These are phyloP conservation scores for Parachaetomium inaequale DNA, from an alignment of 495 filamentous ascomycete genomes.

Conservation along the genomic window DNA sequence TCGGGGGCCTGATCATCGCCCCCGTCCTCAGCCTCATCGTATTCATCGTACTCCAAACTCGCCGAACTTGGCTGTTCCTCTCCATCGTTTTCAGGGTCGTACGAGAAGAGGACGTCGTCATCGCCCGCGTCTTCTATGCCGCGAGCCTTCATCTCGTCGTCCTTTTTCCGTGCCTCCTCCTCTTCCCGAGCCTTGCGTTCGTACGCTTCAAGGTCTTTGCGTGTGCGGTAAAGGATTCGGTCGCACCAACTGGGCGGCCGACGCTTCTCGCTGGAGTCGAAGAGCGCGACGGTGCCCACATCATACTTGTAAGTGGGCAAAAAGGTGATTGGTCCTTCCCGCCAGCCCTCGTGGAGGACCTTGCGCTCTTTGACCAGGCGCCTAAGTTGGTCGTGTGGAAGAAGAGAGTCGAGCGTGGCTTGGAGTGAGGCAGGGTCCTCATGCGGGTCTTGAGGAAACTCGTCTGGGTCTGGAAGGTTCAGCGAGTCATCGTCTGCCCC, in stretches of 20 bases:
- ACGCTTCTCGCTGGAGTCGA: slow-evolving; percentile 92
- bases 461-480: slow-evolving; percentile 51
- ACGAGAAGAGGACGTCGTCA: slow-evolving; percentile 84
- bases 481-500: slow-evolving; percentile 36
- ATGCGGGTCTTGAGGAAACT: slow-evolving; percentile 50
- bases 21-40: slow-evolving; percentile 50
- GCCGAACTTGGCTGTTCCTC: slow-evolving; percentile 36
- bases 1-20: slow-evolving; percentile 47
- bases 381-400: slow-evolving; percentile 86
- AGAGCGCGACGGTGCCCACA: slow-evolving; percentile 84
- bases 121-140: slow-evolving; percentile 76
- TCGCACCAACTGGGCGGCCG: slow-evolving; percentile 96
- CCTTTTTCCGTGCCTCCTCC: slow-evolving; percentile 62
- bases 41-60: slow-evolving; percentile 58
- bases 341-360: slow-evolving; percentile 86
- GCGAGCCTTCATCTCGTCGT: slow-evolving; percentile 79
- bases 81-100: slow-evolving; percentile 76
- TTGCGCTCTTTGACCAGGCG: slow-evolving; percentile 68
- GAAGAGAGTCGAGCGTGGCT: slow-evolving; percentile 76
- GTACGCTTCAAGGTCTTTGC: slow-evolving; percentile 65
- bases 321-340: slow-evolving; percentile 83
- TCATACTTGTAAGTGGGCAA: slow-evolving; percentile 97
- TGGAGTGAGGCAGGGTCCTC: slow-evolving; percentile 61
- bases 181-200: slow-evolving; percentile 63
- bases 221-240: slow-evolving; percentile 82